Evolutionary conservation across 1,284 basidiomycete species (phyloP).

Genomic region (Tilletia indica): DNA sequence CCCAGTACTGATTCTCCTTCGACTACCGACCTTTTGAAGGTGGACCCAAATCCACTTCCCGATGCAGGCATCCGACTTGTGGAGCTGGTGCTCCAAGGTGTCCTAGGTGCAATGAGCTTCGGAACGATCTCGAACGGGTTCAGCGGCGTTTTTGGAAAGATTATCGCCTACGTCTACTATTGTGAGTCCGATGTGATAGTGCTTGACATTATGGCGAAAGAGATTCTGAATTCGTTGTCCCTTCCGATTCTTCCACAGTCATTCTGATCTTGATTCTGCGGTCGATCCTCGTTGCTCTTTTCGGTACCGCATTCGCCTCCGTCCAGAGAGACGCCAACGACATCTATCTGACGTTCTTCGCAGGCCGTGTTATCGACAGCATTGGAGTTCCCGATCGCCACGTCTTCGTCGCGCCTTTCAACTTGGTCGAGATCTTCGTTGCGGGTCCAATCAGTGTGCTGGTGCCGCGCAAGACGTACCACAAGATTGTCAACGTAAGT

Average conservation of each 20-base stretch:
- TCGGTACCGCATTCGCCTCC: slow-evolving; percentile 52
- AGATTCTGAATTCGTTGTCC: no score
- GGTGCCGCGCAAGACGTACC: slow-evolving; percentile 31
- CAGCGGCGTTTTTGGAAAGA: slow-evolving; percentile 16
- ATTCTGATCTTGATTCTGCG: slow-evolving; percentile 75
- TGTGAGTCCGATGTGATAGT: slow-evolving; percentile 57
- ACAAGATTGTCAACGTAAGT: slow-evolving; percentile 6
- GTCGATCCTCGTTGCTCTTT: slow-evolving; percentile 83
- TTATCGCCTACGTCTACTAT: slow-evolving; percentile 67
- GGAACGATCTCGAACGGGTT: slow-evolving; percentile 20
- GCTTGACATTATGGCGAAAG: slow-evolving; percentile 58
- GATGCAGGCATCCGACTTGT: slow-evolving; percentile 66
- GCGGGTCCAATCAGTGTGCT: slow-evolving; percentile 81
- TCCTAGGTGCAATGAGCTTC: slow-evolving; percentile 59
- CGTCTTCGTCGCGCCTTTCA: slow-evolving; percentile 65
- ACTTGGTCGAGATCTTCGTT: slow-evolving; percentile 76
- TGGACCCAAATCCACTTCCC: slow-evolving; percentile 66
- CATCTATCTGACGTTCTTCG: slow-evolving; percentile 35
- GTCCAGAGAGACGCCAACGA: slow-evolving; percentile 42
- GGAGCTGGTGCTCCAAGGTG: slow-evolving; percentile 74
- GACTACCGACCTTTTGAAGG: no score
- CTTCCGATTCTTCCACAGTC: neutral
- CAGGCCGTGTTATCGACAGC: slow-evolving; percentile 47
- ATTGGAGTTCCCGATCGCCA: slow-evolving; percentile 70
- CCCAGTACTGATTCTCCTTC: no score